Percentiles rank a stretch among this genome's conserved stretches.
These are phyloP conservation scores for Ilex paraguariensis DNA, from an alignment of 305 asterid species.

Conservation along the genomic window DNA sequence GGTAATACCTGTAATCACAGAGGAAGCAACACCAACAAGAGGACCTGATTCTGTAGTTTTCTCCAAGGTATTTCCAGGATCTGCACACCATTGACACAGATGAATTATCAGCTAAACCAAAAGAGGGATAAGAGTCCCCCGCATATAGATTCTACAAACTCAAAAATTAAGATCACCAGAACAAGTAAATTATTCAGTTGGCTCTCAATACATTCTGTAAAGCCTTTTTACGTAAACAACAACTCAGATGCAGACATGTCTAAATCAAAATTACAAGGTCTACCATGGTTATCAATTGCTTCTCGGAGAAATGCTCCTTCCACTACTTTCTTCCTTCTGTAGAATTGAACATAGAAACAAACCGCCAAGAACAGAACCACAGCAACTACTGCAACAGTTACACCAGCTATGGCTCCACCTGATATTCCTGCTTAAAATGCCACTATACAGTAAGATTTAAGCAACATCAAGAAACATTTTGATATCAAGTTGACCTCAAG, in stretches of 20 bases:
- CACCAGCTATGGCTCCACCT: slow-evolving; percentile 72
- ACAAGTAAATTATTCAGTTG: too few species aligned
- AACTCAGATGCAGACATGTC: too few species aligned
- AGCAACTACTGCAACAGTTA: slow-evolving; percentile 49
- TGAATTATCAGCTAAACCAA: not conserved
- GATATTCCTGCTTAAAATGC: slow-evolving; percentile 54
- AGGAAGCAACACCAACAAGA: slow-evolving; percentile 24
- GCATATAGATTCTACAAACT: too few species aligned
- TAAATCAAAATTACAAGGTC: not conserved
- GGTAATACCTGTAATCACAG: slow-evolving; percentile 49
- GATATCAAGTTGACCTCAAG: not conserved
- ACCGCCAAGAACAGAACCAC: slow-evolving; percentile 34
- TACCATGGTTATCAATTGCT: slow-evolving; percentile 19
- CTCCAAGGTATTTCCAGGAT: slow-evolving; percentile 16
- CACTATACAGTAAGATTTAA: slow-evolving; percentile 14
- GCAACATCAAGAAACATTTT: slow-evolving; percentile 5
- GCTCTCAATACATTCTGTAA: too few species aligned
- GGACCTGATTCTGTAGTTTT: slow-evolving; percentile 33
- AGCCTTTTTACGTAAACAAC: too few species aligned
- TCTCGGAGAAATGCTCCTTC: slow-evolving; percentile 24
- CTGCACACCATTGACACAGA: slow-evolving; percentile 4
- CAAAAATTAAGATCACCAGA: too few species aligned
- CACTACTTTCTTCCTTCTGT: slow-evolving; percentile 27
- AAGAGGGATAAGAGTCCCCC: not conserved
- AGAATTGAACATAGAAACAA: slow-evolving; percentile 40